Percentiles rank a stretch among this genome's conserved stretches.
phyloP scores from a whole-genome alignment of 352 stramenopile species.

The Aphanomyces invadans region DNA sequence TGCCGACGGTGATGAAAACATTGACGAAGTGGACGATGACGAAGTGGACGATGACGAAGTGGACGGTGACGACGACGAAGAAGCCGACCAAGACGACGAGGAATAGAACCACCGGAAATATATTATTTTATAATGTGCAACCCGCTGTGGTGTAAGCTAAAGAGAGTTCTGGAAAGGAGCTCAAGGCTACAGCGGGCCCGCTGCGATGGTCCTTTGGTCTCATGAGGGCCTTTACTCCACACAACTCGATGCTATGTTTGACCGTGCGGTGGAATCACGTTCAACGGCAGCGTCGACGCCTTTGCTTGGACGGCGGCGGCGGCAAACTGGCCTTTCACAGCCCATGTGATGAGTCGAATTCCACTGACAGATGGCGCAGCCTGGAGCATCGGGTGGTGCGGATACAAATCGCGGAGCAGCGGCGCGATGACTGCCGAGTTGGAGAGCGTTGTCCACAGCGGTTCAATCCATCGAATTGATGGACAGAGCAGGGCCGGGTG shows the following conservation, averaged over 20 bases:
- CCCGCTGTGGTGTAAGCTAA: no score
- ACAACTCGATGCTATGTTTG: not conserved
- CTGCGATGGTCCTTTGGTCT: no score
- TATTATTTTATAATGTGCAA: constrained; percentile 23
- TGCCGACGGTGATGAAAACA: constrained; percentile 30
- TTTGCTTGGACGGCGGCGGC: not conserved
- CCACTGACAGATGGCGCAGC: not conserved
- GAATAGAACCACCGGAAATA: constrained; percentile 30
- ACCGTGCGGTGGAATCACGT: not conserved
- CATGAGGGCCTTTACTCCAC: not conserved
- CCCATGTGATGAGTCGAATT: not conserved
- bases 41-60: constrained; percentile 30
- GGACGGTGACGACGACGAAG: constrained; percentile 23
- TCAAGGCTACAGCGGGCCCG: no score
- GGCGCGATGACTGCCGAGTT: not conserved
- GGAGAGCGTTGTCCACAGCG: constrained; percentile 10
- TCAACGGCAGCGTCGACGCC: not conserved
- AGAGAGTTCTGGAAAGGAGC: no score
- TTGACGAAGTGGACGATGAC: constrained; percentile 34
- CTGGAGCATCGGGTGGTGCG: constrained; percentile 6
- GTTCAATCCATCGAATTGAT: not conserved
- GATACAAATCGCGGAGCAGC: constrained; percentile 5
- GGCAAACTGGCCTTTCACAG: not conserved
- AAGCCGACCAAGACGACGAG: constrained; percentile 31
- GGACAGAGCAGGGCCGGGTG: not conserved